Percentiles rank a stretch among this genome's conserved stretches.
These are phyloP conservation scores for Medicago lupulina DNA, from an alignment of 306 rosid species.

Conservation along the genomic window DNA sequence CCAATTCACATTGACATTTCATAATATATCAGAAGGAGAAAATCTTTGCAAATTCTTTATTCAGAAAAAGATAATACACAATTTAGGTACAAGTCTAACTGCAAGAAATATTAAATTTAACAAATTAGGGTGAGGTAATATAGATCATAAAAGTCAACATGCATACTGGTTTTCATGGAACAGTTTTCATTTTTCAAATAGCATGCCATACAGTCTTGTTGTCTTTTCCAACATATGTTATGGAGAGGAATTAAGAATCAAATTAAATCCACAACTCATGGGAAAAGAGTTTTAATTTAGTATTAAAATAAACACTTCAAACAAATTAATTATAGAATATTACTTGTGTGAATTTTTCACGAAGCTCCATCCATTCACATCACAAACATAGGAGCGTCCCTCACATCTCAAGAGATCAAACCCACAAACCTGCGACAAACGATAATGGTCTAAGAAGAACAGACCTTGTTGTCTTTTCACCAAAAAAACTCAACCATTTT, in stretches of 20 bases:
- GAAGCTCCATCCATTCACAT: conserved; percentile 98
- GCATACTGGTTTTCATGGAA: conserved; percentile 15
- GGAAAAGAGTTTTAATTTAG: conserved; percentile 18
- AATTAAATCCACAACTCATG: conserved; percentile 8
- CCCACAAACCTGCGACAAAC: conserved; percentile 83
- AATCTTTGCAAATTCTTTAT: conserved; percentile 2
- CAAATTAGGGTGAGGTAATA: conserved; percentile 6
- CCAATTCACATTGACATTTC: neutral
- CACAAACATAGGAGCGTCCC: conserved; percentile 96
- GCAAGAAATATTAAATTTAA: conserved; percentile 3
- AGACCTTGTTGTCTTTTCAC: conserved; percentile 1
- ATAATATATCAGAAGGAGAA: neutral
- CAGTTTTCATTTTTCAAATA: conserved; percentile 10
- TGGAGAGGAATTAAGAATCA: neutral
- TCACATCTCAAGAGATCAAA: conserved; percentile 96
- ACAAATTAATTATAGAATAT: conserved; percentile 33
- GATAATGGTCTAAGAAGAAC: conserved; percentile 28
- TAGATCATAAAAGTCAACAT: conserved; percentile 24
- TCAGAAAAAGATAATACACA: neutral
- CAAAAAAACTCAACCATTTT: neutral
- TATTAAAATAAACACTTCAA: conserved; percentile 21
- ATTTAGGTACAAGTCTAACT: neutral
- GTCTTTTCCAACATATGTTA: conserved; percentile 12
- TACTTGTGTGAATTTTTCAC: conserved; percentile 98
- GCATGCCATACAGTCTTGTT: conserved; percentile 20